phyloP scores from a whole-genome alignment of 305 asterid species.

The Rubia peregrina region DNA sequence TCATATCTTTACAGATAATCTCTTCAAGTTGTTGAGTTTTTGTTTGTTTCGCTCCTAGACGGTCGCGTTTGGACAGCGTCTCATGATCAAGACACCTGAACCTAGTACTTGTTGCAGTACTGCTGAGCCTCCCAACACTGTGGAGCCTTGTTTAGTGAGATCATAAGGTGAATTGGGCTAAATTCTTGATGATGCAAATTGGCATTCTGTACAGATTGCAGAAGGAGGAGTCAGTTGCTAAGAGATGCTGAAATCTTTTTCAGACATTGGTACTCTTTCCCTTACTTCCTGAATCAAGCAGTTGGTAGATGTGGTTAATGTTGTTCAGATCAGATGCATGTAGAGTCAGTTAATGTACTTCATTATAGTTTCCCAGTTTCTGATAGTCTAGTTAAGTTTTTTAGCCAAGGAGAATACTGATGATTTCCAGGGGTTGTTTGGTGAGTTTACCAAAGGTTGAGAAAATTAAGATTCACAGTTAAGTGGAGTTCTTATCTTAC shows the following conservation, averaged over 20 bases:
- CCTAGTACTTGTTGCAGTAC: slow-evolving; percentile 23
- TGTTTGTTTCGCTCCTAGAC: slow-evolving; percentile 31
- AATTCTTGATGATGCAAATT: slow-evolving; percentile 3
- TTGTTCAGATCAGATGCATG: not conserved
- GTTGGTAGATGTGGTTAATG: not conserved
- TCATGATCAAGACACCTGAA: slow-evolving; percentile 38
- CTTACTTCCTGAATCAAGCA: not conserved
- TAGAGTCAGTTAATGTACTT: not conserved
- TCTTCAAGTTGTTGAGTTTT: not conserved
- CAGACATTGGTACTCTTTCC: not conserved
- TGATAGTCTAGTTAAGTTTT: not conserved
- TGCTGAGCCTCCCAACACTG: slow-evolving; percentile 14
- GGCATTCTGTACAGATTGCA: slow-evolving; percentile 3
- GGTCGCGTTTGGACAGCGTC: slow-evolving; percentile 64
- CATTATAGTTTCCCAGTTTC: not conserved
- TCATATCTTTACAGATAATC: not conserved
- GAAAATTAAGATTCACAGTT: not conserved
- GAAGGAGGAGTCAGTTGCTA: not conserved
- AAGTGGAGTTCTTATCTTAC: slow-evolving; percentile 21
- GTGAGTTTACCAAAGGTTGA: not conserved
- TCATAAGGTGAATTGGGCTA: not conserved
- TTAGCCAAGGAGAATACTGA: too few species aligned
- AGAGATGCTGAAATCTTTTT: not conserved
- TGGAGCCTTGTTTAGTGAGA: slow-evolving; percentile 22
- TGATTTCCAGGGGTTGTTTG: not conserved